A percentile compares a stretch with the other conserved stretches of the same genome.
Evolutionary conservation across 495 filamentous ascomycete species (phyloP).

Genomic region (Penicillium lividum): DNA sequence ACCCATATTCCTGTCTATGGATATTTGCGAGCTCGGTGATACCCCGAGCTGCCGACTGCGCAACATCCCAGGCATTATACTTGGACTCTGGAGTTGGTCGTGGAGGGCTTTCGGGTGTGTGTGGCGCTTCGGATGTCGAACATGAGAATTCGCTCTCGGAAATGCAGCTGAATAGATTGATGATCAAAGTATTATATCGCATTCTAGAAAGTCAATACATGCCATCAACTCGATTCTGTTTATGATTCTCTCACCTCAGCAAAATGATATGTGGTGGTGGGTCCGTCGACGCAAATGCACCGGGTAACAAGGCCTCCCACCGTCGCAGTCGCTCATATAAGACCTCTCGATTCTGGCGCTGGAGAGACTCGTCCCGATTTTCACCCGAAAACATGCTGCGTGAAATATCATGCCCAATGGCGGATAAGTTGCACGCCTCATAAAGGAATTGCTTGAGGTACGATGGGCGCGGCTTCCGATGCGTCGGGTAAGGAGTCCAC

Average conservation of each 20-base stretch:
- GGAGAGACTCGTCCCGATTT: constrained; percentile 13
- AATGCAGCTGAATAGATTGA: constrained; percentile 42
- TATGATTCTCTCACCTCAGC: constrained; percentile 30
- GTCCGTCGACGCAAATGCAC: constrained; percentile 25
- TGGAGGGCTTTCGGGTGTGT: constrained; percentile 39
- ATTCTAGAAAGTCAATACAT: constrained; percentile 29
- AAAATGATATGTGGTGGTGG: constrained; percentile 44
- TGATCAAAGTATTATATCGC: constrained; percentile 40
- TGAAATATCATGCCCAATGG: constrained; percentile 46
- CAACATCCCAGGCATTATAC: constrained; percentile 26
- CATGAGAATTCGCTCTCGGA: constrained; percentile 21
- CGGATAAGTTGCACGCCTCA: constrained; percentile 40
- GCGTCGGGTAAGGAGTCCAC: constrained; percentile 46
- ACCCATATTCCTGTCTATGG: constrained; percentile 39
- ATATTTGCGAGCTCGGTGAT: constrained; percentile 38
- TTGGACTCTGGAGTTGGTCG: constrained; percentile 26
- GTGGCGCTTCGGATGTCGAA: constrained; percentile 21
- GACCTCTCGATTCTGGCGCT: constrained; percentile 29
- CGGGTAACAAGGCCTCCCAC: constrained; percentile 40
- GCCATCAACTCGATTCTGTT: background rate
- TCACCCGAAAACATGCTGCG: constrained; percentile 34
- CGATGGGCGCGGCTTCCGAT: constrained; percentile 32
- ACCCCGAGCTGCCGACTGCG: constrained; percentile 31
- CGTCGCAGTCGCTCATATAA: constrained; percentile 35
- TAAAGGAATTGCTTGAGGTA: constrained; percentile 42